Conservation (phyloP, 2,329 filamentous ascomycete genomes). For the Dendrostoma leiphaemia region DNA sequence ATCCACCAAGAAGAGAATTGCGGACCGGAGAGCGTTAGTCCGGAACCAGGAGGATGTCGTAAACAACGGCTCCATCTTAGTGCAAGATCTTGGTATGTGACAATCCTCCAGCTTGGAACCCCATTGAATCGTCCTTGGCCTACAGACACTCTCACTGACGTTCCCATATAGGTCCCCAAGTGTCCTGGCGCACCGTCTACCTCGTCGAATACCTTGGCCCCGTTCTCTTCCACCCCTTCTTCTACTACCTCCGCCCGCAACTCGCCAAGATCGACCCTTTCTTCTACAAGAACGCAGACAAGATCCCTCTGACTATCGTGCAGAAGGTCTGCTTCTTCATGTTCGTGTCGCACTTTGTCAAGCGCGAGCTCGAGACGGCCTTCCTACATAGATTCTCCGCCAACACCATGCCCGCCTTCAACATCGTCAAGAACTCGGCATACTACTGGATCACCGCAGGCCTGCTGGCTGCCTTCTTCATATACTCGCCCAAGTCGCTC, state of each 20-base stretch:
- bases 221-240: constrained; percentile 77
- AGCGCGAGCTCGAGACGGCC: constrained; percentile 92
- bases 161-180: constrained; percentile 68
- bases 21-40: constrained; percentile 57
- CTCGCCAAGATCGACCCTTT: constrained; percentile 56
- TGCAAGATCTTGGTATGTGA: constrained; percentile 85
- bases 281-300: constrained; percentile 42
- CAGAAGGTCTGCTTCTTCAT: constrained; percentile 75
- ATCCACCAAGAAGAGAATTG: constrained; percentile 59
- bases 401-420: constrained; percentile 85
- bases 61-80: constrained; percentile 61
- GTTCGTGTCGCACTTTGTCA: constrained; percentile 81
- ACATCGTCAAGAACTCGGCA: constrained; percentile 91
- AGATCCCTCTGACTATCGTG: constrained; percentile 55
- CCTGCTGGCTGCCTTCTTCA: constrained; percentile 76
- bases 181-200: constrained; percentile 91
- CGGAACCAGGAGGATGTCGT: constrained; percentile 47
- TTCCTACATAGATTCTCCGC: constrained; percentile 94
- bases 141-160: neutral
- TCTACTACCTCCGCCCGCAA: constrained; percentile 70
- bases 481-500: constrained; percentile 74
- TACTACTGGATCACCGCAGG: constrained; percentile 93
- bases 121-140: neutral
- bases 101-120: neutral
- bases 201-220: constrained; percentile 93